A percentile compares a stretch with the other conserved stretches of the same genome.
These are phyloP conservation scores for Thelonectria rubi DNA, from an alignment of 2,329 filamentous ascomycete species.

Conservation along the genomic window DNA sequence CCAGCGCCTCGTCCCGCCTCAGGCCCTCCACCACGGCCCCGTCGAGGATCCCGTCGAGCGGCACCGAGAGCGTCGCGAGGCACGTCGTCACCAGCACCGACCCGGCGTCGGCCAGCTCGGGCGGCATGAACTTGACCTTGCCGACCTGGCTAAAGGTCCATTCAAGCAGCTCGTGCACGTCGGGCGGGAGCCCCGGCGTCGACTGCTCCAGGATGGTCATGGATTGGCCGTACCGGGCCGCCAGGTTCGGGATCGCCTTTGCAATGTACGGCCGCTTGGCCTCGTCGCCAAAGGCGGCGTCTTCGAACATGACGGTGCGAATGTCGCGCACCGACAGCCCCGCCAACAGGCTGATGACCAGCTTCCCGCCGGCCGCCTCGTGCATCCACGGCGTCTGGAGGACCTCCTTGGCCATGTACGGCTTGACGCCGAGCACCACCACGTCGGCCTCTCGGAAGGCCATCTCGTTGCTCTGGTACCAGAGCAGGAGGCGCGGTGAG, in stretches of 20 bases:
- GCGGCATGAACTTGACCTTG: background rate
- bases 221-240: conserved; percentile 16
- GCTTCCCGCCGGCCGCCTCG: conserved; percentile 4
- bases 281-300: background rate
- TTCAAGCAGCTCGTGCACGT: background rate
- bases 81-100: conserved; percentile 10
- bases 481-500: conserved; percentile 3
- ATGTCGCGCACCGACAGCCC: conserved; percentile 9
- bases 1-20: conserved; percentile 7
- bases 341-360: conserved; percentile 20
- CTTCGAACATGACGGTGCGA: background rate
- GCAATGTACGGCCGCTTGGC: background rate
- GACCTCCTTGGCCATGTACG: conserved; percentile 7
- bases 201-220: conserved; percentile 18
- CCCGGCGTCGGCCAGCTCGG: background rate
- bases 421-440: conserved; percentile 14
- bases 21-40: conserved; percentile 8
- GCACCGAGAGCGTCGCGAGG: conserved; percentile 7
- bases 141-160: conserved; percentile 16
- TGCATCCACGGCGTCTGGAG: background rate
- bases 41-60: conserved; percentile 15
- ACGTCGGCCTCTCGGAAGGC: conserved; percentile 10
- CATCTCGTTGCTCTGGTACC: conserved; percentile 2
- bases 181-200: background rate
- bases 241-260: conserved; percentile 20